Evolutionary conservation across 1,284 basidiomycete genomes (phyloP).

Genomic region (Puccinia novopanici): DNA sequence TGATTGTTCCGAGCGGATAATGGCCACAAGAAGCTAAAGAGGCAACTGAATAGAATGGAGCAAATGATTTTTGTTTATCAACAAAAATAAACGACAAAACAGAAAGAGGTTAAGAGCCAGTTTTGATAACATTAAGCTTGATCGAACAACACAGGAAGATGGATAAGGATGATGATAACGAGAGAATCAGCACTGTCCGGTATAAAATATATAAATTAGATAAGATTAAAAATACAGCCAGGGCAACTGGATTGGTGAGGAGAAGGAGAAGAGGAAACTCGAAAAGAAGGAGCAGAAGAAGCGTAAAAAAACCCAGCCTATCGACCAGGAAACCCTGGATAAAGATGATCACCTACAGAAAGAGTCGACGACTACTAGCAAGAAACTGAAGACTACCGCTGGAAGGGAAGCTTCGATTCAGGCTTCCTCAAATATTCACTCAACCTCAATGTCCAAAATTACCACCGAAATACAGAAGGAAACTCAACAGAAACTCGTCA

Average conservation of each 20-base stretch:
- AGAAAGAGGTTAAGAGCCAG: not conserved
- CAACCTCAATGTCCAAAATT: slow-evolving; percentile 38
- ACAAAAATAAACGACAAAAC: slow-evolving; percentile 7
- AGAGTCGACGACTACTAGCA: not conserved
- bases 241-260: not conserved
- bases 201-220: not conserved
- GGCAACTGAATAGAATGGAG: not conserved
- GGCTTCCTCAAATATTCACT: slow-evolving; percentile 21
- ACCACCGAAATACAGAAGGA: slow-evolving; percentile 45
- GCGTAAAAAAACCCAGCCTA: slow-evolving; percentile 20
- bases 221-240: not conserved
- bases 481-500: slow-evolving; percentile 50
- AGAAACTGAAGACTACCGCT: slow-evolving; percentile 8
- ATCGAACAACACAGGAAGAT: not conserved
- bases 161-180: not conserved
- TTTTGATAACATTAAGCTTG: not conserved
- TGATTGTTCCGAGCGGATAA: too few relatives aligned
- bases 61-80: not conserved
- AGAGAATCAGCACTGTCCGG: not conserved
- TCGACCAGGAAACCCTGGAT: not conserved
- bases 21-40: too few relatives aligned
- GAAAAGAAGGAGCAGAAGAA: slow-evolving; percentile 48
- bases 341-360: not conserved
- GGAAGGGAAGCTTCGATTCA: slow-evolving; percentile 4
- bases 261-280: not conserved